Percentiles rank a stretch among this genome's conserved stretches.
Conservation (phyloP, 2,329 filamentous ascomycete genomes). For the Thyridium curvatum region DNA sequence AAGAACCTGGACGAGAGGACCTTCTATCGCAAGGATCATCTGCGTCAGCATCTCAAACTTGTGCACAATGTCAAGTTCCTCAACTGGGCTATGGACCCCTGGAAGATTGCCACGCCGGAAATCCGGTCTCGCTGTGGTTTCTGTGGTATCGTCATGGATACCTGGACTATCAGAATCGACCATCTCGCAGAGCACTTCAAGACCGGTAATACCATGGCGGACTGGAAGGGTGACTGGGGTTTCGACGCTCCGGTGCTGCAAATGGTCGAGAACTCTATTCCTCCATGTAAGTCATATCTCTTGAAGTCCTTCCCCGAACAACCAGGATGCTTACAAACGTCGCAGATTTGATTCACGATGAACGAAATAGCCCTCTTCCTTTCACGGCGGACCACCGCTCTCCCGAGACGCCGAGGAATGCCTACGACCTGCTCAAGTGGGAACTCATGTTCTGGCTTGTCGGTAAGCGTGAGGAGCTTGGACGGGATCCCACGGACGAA, state of each 20-base stretch:
- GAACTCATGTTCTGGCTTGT: slow-evolving; percentile 48
- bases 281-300: slow-evolving; percentile 47
- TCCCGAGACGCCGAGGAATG: slow-evolving; percentile 43
- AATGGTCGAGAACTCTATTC: slow-evolving; percentile 61
- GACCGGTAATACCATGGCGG: slow-evolving; percentile 58
- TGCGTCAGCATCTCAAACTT: slow-evolving; percentile 59
- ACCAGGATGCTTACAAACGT: not conserved
- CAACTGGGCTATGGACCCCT: slow-evolving; percentile 59
- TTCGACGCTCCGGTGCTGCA: slow-evolving; percentile 55
- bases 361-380: slow-evolving; percentile 50
- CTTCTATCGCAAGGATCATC: slow-evolving; percentile 61
- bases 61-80: slow-evolving; percentile 57
- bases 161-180: slow-evolving; percentile 54
- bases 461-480: slow-evolving; percentile 34
- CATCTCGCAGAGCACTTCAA: slow-evolving; percentile 65
- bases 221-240: slow-evolving; percentile 67
- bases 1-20: slow-evolving; percentile 55
- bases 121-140: slow-evolving; percentile 61
- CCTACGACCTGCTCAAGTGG: slow-evolving; percentile 56
- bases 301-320: too few relatives aligned
- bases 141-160: slow-evolving; percentile 55
- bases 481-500: slow-evolving; percentile 37
- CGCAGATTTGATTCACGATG: slow-evolving; percentile 58
- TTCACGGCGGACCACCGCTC: slow-evolving; percentile 40
- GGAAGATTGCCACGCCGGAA: slow-evolving; percentile 54